Conservation (phyloP, 176 grass and related monocot species). For the Carex parvula region DNA sequence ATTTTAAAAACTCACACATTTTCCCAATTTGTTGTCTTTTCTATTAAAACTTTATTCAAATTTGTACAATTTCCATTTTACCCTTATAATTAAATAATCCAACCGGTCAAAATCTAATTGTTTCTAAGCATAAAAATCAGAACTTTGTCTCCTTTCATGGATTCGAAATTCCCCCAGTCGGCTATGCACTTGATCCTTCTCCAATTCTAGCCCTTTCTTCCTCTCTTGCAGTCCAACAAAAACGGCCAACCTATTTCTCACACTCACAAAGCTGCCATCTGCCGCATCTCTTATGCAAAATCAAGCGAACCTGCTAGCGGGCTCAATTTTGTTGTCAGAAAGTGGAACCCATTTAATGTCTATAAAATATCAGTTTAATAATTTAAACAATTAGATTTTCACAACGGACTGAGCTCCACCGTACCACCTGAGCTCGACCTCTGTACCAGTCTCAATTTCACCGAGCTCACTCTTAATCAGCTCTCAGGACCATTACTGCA, state of each 20-base stretch:
- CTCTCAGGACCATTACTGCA: conserved; percentile 39
- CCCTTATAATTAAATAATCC: conserved; percentile 50
- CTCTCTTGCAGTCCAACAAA: conserved; percentile 34
- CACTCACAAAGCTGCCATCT: not conserved
- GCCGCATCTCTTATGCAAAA: too few relatives aligned
- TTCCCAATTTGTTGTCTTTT: too few relatives aligned
- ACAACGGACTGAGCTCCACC: too few relatives aligned
- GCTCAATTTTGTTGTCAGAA: too few relatives aligned
- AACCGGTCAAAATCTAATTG: conserved; percentile 50
- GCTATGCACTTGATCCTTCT: conserved; percentile 41
- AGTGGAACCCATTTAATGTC: too few relatives aligned
- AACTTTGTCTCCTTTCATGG: conserved; percentile 32
- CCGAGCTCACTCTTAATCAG: conserved; percentile 46
- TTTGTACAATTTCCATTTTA: too few relatives aligned
- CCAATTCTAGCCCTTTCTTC: conserved; percentile 38
- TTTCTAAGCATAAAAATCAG: conserved; percentile 36
- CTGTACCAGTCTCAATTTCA: conserved; percentile 45
- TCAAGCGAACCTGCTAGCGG: too few relatives aligned
- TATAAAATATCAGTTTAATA: too few relatives aligned
- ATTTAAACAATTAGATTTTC: too few relatives aligned
- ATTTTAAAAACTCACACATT: too few relatives aligned
- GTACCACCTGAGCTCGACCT: conserved; percentile 21
- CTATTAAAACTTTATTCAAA: too few relatives aligned
- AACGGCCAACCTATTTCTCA: conserved; percentile 2
- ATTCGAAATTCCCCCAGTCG: conserved; percentile 48